Conservation (phyloP, 805 yeast genomes). For the Candida arabinofermentans region DNA sequence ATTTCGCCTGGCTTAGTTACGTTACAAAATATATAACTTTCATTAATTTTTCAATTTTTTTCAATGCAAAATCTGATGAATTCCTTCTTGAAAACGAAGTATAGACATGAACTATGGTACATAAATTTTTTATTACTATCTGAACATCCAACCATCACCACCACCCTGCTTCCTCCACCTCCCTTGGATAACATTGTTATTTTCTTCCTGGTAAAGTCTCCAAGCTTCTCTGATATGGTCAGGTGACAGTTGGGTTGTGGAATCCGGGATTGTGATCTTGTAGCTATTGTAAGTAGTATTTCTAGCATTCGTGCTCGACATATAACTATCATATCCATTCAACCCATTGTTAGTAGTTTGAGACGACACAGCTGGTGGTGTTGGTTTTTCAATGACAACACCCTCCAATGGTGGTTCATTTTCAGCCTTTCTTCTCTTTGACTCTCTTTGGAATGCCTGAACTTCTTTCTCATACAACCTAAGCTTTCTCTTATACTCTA, state of each 20-base stretch:
- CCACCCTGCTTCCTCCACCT: constrained; percentile 73
- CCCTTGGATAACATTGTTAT: constrained; percentile 53
- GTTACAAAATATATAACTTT: too few relatives aligned
- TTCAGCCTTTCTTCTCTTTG: constrained; percentile 36
- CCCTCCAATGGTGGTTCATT: constrained; percentile 33
- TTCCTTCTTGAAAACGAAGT: too few relatives aligned
- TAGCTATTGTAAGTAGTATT: constrained; percentile 15
- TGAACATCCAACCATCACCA: constrained; percentile 65
- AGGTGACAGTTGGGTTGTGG: constrained; percentile 63
- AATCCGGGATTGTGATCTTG: constrained; percentile 23
- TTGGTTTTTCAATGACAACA: constrained; percentile 20
- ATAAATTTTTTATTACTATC: constrained; percentile 31
- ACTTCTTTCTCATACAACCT: constrained; percentile 19
- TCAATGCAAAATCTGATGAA: too few relatives aligned
- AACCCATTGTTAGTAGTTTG: not conserved
- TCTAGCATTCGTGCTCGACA: constrained; percentile 2
- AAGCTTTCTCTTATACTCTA: constrained; percentile 38
- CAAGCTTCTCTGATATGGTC: constrained; percentile 88
- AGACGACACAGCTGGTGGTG: constrained; percentile 14
- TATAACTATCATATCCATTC: not conserved
- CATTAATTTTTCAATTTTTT: too few relatives aligned
- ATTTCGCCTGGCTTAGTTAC: too few relatives aligned
- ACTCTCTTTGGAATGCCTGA: constrained; percentile 26
- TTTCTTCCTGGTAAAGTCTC: constrained; percentile 68
- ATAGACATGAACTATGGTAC: not conserved